Base-by-base conservation (phyloP, 306 rosid species). In the Hippophae gyantsensis region DNA sequence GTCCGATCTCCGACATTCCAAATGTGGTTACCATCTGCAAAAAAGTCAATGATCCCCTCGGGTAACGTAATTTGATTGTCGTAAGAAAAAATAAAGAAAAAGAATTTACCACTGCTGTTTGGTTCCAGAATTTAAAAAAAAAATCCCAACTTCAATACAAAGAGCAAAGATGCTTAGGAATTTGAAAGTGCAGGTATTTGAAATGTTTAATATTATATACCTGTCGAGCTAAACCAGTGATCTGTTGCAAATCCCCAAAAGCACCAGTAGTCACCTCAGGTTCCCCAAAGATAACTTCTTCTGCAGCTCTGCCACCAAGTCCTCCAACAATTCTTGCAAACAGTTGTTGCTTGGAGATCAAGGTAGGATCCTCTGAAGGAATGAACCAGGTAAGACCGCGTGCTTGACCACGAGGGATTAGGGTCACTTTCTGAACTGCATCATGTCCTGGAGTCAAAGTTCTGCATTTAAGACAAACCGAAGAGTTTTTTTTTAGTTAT, bases 321-420 rank as follows among this genome's bases (percentile, higher is more conserved):
- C 92, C 95, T 56, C 85, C 85, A 43, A 87, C 89, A 13, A 84
- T 84, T 84, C 92, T 82, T 6, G 89, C 92, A 63, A 82, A 82
- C 7, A 87, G 58, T 69, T 84, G 89, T 7, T 79, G 80, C 80
- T 79, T 84, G 23, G 86, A 84, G 63, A 72, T 56, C 25, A 87
- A 89, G 45, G 75, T 43, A 18, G 82, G 89, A 62, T 87, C 92
- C 38, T 87, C 95, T 56, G 69, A 75, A 57, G 99, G 99, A 76
- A 92, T 92, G 74, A 92, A 88, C 99, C 99, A 88, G 27, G 99
- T 92, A 49, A 92, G 96, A 71, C 99, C 99, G 27, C 96, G 89
- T 43, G 99, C 99, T 72, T 88, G 99, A 66, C 99, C 96, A 6
- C 99, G 93, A 23, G 99, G 99, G 71, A 92, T 72, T 25, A 92